These are phyloP conservation scores for Xylaria flabelliformis DNA, from an alignment of 495 filamentous ascomycete species.

Conservation along the genomic window DNA sequence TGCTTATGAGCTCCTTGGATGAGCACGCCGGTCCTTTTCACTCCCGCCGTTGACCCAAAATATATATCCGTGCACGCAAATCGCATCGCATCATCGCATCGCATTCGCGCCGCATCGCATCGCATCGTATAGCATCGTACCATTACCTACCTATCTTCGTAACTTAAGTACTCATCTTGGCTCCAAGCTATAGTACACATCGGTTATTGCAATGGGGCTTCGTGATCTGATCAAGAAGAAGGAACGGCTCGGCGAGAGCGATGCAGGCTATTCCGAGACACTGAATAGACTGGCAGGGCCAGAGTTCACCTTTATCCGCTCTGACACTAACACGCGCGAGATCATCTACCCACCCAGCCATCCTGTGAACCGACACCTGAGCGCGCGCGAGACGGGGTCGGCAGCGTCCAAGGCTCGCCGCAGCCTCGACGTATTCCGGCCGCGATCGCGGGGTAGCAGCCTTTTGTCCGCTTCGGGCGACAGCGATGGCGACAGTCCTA, in stretches of 20 bases:
- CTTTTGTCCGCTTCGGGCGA: constrained; percentile 49
- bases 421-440: constrained; percentile 45
- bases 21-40: not conserved
- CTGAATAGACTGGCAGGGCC: constrained; percentile 54
- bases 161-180: not conserved
- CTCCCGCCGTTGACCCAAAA: not conserved
- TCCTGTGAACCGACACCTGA: constrained; percentile 40
- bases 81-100: not conserved
- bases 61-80: not conserved
- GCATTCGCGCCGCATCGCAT: constrained; percentile 1
- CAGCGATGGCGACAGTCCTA: constrained; percentile 43
- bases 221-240: constrained; percentile 78
- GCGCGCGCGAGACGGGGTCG: constrained; percentile 39
- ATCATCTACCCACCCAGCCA: constrained; percentile 69
- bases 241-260: constrained; percentile 51
- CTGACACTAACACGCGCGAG: constrained; percentile 81
- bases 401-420: constrained; percentile 34
- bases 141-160: not conserved
- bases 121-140: not conserved
- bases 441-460: constrained; percentile 57
- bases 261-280: constrained; percentile 40
- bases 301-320: constrained; percentile 83
- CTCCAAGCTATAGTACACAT: not conserved
- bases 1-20: not conserved
- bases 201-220: constrained; percentile 63